Evolutionary conservation across 169 alveolate species (phyloP).

Genomic region (Plasmodium reichenowi): DNA sequence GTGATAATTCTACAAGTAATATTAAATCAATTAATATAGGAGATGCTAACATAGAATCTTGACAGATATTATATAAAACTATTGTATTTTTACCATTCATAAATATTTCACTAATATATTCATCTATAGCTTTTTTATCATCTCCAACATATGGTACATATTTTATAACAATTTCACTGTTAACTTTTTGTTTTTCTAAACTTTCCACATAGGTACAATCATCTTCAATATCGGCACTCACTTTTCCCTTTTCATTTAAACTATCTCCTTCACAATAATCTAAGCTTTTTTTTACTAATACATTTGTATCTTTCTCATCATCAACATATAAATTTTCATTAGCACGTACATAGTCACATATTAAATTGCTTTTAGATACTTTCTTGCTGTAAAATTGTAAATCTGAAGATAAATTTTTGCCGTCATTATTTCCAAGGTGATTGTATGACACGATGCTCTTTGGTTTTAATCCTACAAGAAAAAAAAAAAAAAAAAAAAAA

Average conservation of each 20-base stretch:
- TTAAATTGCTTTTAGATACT: conserved; percentile 90
- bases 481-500: background rate
- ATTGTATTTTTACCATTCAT: conserved; percentile 91
- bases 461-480: conserved; percentile 91
- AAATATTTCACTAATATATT: conserved; percentile 91
- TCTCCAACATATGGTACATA: conserved; percentile 94
- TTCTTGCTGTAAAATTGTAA: conserved; percentile 90
- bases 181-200: conserved; percentile 65
- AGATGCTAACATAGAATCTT: conserved; percentile 93
- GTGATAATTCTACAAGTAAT: conserved; percentile 87
- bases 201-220: conserved; percentile 25
- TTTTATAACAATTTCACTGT: conserved; percentile 88
- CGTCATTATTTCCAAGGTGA: conserved; percentile 95
- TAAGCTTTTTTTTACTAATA: conserved; percentile 72
- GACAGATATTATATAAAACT: conserved; percentile 91
- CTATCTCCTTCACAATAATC: conserved; percentile 86
- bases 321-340: conserved; percentile 87
- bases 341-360: conserved; percentile 90
- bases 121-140: conserved; percentile 93
- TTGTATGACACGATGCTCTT: conserved; percentile 91
- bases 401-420: conserved; percentile 89
- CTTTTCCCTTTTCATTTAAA: background rate
- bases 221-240: conserved; percentile 18
- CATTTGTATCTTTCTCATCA: conserved; percentile 61
- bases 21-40: conserved; percentile 92